Evolutionary conservation across 2,329 filamentous ascomycete species (phyloP), one percentile per base, ranked within the genome.

Genomic region (Penicillium decumbens): DNA sequence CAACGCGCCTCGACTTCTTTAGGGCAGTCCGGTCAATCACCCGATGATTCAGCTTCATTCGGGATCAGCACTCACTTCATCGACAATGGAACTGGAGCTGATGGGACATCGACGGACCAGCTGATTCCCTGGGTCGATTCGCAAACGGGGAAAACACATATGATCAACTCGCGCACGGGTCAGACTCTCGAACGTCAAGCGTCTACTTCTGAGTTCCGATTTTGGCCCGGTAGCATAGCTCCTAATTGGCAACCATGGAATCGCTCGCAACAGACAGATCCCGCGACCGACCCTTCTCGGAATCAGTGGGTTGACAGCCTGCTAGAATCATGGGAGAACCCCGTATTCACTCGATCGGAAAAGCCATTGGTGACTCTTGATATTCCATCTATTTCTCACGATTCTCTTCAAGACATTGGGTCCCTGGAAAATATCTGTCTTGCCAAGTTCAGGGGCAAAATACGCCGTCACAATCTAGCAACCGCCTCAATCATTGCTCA

Each of bases 401-500:
- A 54, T n/a, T 62, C 65, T 3, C 60, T 51, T 37, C 54, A 50
- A 41, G 58, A 49, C 9, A 54, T 54, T 51, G 66, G 52, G 25
- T 53, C 51, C 24, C 58, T 62, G 37, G 57, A 59, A 37, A 51
- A 44, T 28, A 48, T 57, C 29, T 57, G 55, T 51, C 38, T 68
- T 62, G 54, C 60, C 47, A 62, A 61, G 59, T 61, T 64, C 53
- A 62, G 53, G 28, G 66, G 65, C 4, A 71, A 63, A 49, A 55
- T 96, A 1, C 87, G 84, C 0, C 88, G 84, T 56, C 62, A 73
- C 4, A 78, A 77, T 0, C 72, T 96, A 7, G 65, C 68, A 1
- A 64, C 70, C 6, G 87, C 88, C 0, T 71, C 80, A 42, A 75
- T 95, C 0, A 79, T 98, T 37, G 78, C 83, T 0, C 93, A 98